Percentiles rank a stretch among this genome's conserved stretches.
Evolutionary conservation across 306 rosid genomes (phyloP).

Genomic region (Chamaecrista fasciculata): DNA sequence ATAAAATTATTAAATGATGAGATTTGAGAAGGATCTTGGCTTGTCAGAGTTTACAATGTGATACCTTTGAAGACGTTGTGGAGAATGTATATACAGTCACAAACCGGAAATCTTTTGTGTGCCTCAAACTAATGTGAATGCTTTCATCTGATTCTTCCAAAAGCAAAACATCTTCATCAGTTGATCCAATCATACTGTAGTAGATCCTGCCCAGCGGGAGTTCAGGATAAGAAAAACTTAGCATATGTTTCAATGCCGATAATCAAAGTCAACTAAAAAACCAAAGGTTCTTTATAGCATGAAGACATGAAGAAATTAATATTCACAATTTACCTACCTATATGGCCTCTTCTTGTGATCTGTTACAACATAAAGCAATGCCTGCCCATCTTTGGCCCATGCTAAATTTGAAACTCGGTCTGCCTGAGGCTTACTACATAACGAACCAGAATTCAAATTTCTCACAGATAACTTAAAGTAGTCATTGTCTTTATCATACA

Average conservation of each 20-base stretch:
- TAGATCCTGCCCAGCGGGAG: conserved; percentile 50
- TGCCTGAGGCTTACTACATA: conserved; percentile 86
- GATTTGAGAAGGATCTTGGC: conserved; percentile 20
- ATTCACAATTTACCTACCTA: conserved; percentile 44
- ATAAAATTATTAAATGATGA: conserved; percentile 37
- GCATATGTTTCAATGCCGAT: conserved; percentile 2
- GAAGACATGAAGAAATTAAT: neutral
- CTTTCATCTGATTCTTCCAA: conserved; percentile 73
- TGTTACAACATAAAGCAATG: conserved; percentile 81
- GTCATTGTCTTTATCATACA: conserved; percentile 89
- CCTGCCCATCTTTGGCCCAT: conserved; percentile 87
- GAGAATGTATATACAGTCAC: conserved; percentile 73
- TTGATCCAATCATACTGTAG: conserved; percentile 85
- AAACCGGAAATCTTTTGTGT: conserved; percentile 81
- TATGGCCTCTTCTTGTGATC: conserved; percentile 76
- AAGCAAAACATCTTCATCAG: conserved; percentile 77
- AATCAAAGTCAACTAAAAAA: conserved; percentile 14
- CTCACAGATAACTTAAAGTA: conserved; percentile 75
- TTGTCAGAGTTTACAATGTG: conserved; percentile 22
- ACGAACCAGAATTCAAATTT: conserved; percentile 87
- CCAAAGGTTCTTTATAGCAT: neutral
- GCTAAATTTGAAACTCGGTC: conserved; percentile 82
- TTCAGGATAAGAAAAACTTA: conserved; percentile 10
- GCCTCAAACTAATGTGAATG: conserved; percentile 54
- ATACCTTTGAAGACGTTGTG: conserved; percentile 73